Conservation (phyloP, 371 early-diverging fungal genomes). For the Mucor piriformis region DNA sequence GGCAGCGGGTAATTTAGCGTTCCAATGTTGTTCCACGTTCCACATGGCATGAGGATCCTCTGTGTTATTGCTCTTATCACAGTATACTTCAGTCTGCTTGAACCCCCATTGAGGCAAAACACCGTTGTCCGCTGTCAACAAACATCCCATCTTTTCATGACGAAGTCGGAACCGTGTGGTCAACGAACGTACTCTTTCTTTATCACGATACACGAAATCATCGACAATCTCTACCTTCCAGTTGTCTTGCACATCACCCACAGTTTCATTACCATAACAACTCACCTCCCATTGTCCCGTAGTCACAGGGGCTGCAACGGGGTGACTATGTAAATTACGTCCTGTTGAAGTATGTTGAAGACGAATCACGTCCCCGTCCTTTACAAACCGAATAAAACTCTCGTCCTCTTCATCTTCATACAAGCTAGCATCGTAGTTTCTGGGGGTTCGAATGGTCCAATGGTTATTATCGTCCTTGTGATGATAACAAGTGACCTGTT, state of each 20-base stretch:
- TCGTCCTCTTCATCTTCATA: constrained; percentile 46
- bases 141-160: constrained; percentile 81
- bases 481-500: constrained; percentile 98
- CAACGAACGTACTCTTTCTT: constrained; percentile 69
- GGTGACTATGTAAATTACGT: constrained; percentile 86
- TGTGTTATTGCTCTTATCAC: constrained; percentile 73
- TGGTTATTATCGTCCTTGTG: constrained; percentile 98
- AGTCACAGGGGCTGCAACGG: constrained; percentile 84
- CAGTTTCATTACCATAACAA: constrained; percentile 74
- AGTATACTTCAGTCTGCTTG: constrained; percentile 94
- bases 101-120: constrained; percentile 99
- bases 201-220: constrained; percentile 49
- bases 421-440: constrained; percentile 29
- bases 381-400: constrained; percentile 60
- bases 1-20: constrained; percentile 71
- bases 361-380: constrained; percentile 85
- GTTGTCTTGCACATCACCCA: constrained; percentile 84
- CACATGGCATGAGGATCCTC: constrained; percentile 77
- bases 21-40: constrained; percentile 96
- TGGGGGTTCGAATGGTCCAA: constrained; percentile 73
- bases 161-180: constrained; percentile 90
- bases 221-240: constrained; percentile 91
- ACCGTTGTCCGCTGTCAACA: constrained; percentile 76
- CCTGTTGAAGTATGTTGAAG: constrained; percentile 77
- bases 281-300: constrained; percentile 86